These are phyloP conservation scores for Coniochaeta sp. DNA, from an alignment of 2,329 filamentous ascomycete genomes.

Conservation along the genomic window DNA sequence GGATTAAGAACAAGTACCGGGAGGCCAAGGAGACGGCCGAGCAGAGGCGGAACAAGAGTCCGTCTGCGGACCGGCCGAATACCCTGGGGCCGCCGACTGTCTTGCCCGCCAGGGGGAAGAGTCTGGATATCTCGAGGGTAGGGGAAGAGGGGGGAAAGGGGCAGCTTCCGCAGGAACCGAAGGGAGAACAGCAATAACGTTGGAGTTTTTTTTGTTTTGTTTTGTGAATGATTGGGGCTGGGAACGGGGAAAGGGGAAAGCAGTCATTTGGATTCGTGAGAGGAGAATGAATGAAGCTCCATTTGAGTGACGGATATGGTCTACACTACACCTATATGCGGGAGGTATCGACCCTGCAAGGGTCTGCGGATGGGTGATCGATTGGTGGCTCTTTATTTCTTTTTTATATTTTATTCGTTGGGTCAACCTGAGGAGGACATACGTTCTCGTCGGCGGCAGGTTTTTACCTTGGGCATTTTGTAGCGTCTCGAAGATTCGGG, in stretches of 20 bases:
- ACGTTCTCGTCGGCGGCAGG: neutral
- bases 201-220: no score
- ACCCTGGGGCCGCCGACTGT: neutral
- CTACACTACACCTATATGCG: neutral
- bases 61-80: conserved; percentile 30
- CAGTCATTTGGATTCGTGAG: neutral
- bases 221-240: no score
- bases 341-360: no score
- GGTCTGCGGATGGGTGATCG: neutral
- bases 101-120: neutral
- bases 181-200: neutral
- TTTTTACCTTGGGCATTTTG: neutral
- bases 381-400: neutral
- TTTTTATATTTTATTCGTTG: neutral
- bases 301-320: neutral
- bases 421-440: neutral
- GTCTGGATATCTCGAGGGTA: neutral
- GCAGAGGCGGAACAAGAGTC: conserved; percentile 48
- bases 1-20: conserved; percentile 54
- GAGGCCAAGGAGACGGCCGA: conserved; percentile 51
- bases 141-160: neutral
- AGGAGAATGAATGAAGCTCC: neutral
- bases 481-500: neutral
- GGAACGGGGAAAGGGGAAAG: neutral
- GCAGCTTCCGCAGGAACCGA: neutral